A percentile compares a stretch with the other conserved stretches of the same genome.
Conservation (phyloP, 495 filamentous ascomycete genomes). For the Aspergillus coremiiformis region DNA sequence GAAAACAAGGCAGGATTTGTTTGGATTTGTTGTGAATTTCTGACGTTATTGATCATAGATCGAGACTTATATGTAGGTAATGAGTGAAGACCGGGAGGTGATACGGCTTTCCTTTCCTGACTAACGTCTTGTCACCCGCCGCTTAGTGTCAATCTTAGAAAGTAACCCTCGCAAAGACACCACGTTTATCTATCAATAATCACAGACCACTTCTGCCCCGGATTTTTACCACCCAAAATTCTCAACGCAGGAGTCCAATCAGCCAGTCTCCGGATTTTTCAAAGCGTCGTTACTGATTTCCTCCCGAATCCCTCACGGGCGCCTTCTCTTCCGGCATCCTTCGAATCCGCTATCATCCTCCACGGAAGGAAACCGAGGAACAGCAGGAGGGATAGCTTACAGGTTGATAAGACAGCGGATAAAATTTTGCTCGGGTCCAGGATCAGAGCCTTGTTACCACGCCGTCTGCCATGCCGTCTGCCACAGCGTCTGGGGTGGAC, state of each 20-base stretch:
- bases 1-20: too few relatives aligned
- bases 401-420: neutral
- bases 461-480: conserved; percentile 79
- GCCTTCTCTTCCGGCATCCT: neutral
- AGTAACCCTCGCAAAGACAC: conserved; percentile 20
- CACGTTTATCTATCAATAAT: conserved; percentile 26
- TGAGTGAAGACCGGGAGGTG: too few relatives aligned
- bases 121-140: conserved; percentile 11
- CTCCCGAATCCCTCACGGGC: neutral
- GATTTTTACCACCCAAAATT: conserved; percentile 1
- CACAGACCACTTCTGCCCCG: conserved; percentile 5
- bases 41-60: neutral
- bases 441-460: conserved; percentile 39
- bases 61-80: too few relatives aligned
- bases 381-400: neutral
- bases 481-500: conserved; percentile 67
- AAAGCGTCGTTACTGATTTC: neutral
- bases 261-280: conserved; percentile 2
- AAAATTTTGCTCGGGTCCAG: neutral
- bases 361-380: neutral
- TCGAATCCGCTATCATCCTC: neutral
- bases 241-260: neutral
- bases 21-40: neutral
- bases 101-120: conserved; percentile 8
- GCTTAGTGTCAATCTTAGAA: conserved; percentile 18